These are phyloP conservation scores for Alternaria ethzedia DNA, from an alignment of 2,329 filamentous ascomycete genomes.

Conservation along the genomic window DNA sequence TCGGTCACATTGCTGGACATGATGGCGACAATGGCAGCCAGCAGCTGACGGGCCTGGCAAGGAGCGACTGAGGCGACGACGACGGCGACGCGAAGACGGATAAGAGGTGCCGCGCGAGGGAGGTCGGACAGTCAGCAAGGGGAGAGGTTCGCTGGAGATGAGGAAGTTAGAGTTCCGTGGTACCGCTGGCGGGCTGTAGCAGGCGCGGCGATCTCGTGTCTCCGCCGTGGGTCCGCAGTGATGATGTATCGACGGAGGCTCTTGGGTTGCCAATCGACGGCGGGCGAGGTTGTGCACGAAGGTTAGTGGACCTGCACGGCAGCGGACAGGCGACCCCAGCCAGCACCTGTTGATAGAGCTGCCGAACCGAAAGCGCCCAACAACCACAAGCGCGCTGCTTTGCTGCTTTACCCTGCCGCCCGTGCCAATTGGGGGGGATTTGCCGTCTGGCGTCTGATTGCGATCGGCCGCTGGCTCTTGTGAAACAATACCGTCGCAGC, in stretches of 20 bases:
- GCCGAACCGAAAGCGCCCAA: slow-evolving; percentile 11
- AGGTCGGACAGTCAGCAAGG: slow-evolving; percentile 1
- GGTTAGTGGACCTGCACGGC: slow-evolving; percentile 22
- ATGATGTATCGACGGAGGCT: slow-evolving; percentile 25
- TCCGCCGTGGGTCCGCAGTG: slow-evolving; percentile 23
- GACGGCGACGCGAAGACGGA: not conserved
- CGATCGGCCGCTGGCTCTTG: not conserved
- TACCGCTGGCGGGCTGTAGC: slow-evolving; percentile 6
- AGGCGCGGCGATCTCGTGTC: slow-evolving; percentile 18
- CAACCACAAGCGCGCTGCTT: slow-evolving; percentile 2
- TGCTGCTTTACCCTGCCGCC: not conserved
- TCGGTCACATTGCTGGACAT: slow-evolving; percentile 39
- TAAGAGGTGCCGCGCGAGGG: slow-evolving; percentile 1
- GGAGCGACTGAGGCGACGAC: slow-evolving; percentile 7
- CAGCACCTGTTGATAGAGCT: slow-evolving; percentile 7
- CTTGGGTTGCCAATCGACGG: slow-evolving; percentile 1
- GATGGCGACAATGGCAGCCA: slow-evolving; percentile 23
- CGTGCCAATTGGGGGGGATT: not conserved
- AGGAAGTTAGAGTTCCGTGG: slow-evolving; percentile 26
- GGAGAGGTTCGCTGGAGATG: slow-evolving; percentile 16
- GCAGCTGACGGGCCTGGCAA: slow-evolving; percentile 14
- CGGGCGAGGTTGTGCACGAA: slow-evolving; percentile 23
- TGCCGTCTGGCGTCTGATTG: not conserved
- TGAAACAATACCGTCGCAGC: slow-evolving; percentile 4
- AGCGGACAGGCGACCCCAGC: slow-evolving; percentile 16